Conservation (phyloP, 2,329 filamentous ascomycete species). For the Akanthomyces lecanii region DNA sequence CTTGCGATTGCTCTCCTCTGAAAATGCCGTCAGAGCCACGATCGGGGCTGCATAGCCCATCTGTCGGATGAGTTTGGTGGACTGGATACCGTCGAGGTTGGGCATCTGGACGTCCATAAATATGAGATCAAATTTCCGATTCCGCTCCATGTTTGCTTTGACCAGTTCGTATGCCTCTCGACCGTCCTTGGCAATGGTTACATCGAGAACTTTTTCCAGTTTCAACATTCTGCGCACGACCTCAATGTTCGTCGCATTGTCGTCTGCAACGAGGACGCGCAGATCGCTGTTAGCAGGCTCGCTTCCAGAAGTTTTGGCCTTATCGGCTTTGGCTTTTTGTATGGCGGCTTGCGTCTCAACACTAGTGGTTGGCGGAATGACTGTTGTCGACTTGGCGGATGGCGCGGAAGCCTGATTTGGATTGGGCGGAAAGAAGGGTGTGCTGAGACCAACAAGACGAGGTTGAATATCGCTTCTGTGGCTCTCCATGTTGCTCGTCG, state of each 20-base stretch:
- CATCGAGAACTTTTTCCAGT: conserved; percentile 77
- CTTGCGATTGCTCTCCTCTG: conserved; percentile 83
- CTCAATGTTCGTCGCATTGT: conserved; percentile 56
- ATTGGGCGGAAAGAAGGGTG: conserved; percentile 68
- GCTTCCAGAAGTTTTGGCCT: conserved; percentile 58
- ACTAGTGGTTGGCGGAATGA: conserved; percentile 26
- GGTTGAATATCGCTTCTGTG: conserved; percentile 49
- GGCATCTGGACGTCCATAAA: conserved; percentile 98
- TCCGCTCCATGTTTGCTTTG: conserved; percentile 72
- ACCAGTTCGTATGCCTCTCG: conserved; percentile 86
- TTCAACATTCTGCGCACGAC: conserved; percentile 62
- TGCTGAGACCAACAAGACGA: conserved; percentile 75
- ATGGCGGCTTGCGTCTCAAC: conserved; percentile 63
- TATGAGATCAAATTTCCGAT: conserved; percentile 75
- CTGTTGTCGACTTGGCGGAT: not conserved
- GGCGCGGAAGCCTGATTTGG: conserved; percentile 23
- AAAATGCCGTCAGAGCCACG: conserved; percentile 84
- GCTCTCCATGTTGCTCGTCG: conserved; percentile 45
- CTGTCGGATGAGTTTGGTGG: conserved; percentile 76
- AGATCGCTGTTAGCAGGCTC: conserved; percentile 56
- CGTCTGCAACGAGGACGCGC: conserved; percentile 79
- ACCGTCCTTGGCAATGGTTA: conserved; percentile 80
- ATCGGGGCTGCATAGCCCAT: conserved; percentile 87
- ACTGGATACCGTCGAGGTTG: conserved; percentile 83
- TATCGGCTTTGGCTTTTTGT: conserved; percentile 57